Evolutionary conservation across 1,139 yeast species (phyloP), one percentile per base, ranked within the genome.

Genomic region (Geotrichum aggregatum): DNA sequence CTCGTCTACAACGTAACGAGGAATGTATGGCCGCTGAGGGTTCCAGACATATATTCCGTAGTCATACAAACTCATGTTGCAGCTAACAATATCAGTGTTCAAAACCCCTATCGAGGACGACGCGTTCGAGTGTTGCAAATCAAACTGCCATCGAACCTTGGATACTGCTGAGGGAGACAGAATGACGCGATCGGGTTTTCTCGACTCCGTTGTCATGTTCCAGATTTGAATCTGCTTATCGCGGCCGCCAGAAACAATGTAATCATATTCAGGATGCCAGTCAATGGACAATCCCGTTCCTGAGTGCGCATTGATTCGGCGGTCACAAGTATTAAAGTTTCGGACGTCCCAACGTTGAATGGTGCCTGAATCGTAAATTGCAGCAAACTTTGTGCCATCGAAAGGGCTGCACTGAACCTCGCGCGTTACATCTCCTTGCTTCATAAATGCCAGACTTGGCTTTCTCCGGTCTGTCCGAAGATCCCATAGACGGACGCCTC

Each of bases 321-420:
- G 73, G 59, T 89, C 97, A 13, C 65, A 63, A 14, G 49, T 44
- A 10, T 58, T 56, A 4, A 71, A 66, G 52, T 76, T 76, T 52
- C 98, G 75, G 16, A 87, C 62, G 67, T 92, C 99, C 80, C 88
- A 91, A 59, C 85, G 82, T 62, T 87, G 83, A 39, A 92, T 75
- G 1, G 88, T 79, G 3, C 99, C 99, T 1, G 91, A 83, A 65
- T 94, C 98, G 67, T 87, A 94, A 1, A 87, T 91, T 0, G 94
- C 78, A 1, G 84, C 85, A 55, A 83, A 70, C 48, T 75, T 74
- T 54, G 71, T 71, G 16, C 74, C 67, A 49, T 78, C 73, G 49
- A 61, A 63, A 1, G 75, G 74, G 43, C 71, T 65, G 52, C 66
- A 70, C 52, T 66, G 69, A n/a, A 71, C 68, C 45, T 74, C 76